Conservation (phyloP, 805 yeast species). For the Schizosaccharomyces pombe region DNA sequence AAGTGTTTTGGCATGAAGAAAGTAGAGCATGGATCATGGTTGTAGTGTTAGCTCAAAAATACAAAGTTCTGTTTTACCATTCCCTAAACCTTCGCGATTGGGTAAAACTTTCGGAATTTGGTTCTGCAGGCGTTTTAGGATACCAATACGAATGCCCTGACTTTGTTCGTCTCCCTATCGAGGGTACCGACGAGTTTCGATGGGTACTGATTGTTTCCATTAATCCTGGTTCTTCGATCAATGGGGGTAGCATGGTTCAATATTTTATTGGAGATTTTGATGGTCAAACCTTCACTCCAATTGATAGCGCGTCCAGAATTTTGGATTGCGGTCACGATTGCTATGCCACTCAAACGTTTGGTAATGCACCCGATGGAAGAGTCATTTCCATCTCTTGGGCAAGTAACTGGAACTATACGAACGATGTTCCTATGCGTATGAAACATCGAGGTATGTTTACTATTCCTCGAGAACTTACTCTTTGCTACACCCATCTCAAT, state of each 20-base stretch:
- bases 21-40: conserved; percentile 6
- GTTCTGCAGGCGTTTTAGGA: conserved; percentile 12
- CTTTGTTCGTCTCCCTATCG: conserved; percentile 16
- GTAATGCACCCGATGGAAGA: conserved; percentile 13
- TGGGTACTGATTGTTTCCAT: conserved; percentile 21
- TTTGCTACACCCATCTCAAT: not conserved
- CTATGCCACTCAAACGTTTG: conserved; percentile 20
- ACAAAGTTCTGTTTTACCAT: conserved; percentile 2
- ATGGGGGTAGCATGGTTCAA: conserved; percentile 20
- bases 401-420: conserved; percentile 22
- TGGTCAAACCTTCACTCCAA: conserved; percentile 18
- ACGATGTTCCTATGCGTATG: conserved; percentile 18
- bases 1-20: conserved; percentile 6
- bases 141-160: conserved; percentile 24
- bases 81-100: conserved; percentile 4
- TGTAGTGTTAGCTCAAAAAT: conserved; percentile 5
- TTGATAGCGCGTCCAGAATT: conserved; percentile 14
- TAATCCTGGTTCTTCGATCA: conserved; percentile 21
- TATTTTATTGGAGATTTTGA: conserved; percentile 22
- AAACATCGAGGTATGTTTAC: conserved; percentile 19
- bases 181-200: conserved; percentile 10
- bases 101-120: not conserved
- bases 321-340: not conserved
- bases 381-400: conserved; percentile 22
- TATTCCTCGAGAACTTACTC: conserved; percentile 1